Conservation (phyloP, 75 land plant genomes). For the Adiantum capillusveneris region DNA sequence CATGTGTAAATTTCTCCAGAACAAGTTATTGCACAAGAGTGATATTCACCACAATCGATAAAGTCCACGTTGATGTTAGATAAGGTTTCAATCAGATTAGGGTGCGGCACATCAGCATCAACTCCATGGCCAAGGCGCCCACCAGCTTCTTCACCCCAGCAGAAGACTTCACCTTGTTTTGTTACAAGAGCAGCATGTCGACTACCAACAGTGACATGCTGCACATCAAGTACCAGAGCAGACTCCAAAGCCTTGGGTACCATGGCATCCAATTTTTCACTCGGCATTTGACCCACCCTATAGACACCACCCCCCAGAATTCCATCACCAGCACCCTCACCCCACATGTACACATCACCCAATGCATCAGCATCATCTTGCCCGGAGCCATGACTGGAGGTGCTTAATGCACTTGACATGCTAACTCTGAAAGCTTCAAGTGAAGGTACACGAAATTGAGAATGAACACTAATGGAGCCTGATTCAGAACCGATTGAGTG, state of each 20-base stretch:
- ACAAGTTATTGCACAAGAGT: slow-evolving; percentile 47
- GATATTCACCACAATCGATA: slow-evolving; percentile 67
- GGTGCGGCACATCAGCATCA: slow-evolving; percentile 37
- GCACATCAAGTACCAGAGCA: slow-evolving; percentile 37
- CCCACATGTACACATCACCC: slow-evolving; percentile 31
- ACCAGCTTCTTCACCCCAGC: slow-evolving; percentile 58
- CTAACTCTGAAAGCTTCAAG: slow-evolving; percentile 52
- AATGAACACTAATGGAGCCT: slow-evolving; percentile 39
- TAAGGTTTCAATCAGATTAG: slow-evolving; percentile 47
- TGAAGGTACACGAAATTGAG: slow-evolving; percentile 42
- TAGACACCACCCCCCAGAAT: slow-evolving; percentile 56
- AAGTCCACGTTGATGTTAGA: slow-evolving; percentile 34
- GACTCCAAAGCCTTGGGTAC: slow-evolving; percentile 40
- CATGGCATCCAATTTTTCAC: slow-evolving; percentile 49
- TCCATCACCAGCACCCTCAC: slow-evolving; percentile 18
- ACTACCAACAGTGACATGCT: slow-evolving; percentile 42
- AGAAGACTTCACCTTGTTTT: slow-evolving; percentile 49
- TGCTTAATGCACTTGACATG: slow-evolving; percentile 60
- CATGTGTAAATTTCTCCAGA: slow-evolving; percentile 60
- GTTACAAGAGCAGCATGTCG: slow-evolving; percentile 53
- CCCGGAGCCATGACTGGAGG: slow-evolving; percentile 58
- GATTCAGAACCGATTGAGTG: slow-evolving; percentile 41
- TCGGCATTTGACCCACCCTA: slow-evolving; percentile 34
- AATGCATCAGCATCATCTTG: slow-evolving; percentile 60
- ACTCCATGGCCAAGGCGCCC: slow-evolving; percentile 55